phyloP scores from a whole-genome alignment of 345 rosid species.

The Moricandia arvensis region DNA sequence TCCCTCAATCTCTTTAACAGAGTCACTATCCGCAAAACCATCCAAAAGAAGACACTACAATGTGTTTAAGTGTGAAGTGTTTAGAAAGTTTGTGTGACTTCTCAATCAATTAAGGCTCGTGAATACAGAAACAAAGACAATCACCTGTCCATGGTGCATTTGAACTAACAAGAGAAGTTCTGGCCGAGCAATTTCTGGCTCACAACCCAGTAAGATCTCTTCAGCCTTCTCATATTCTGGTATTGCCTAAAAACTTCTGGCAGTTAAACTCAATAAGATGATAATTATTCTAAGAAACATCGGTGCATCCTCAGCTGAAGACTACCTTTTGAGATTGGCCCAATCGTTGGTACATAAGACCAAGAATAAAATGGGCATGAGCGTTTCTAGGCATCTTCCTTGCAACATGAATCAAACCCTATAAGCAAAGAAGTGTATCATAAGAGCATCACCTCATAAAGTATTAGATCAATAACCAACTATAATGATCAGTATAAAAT shows the following conservation, averaged over 20 bases:
- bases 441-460: not conserved
- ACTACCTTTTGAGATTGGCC: conserved; percentile 89
- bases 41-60: conserved; percentile 79
- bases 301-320: conserved; percentile 26
- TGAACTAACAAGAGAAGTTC: conserved; percentile 91
- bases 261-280: conserved; percentile 18
- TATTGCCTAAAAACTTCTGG: conserved; percentile 59
- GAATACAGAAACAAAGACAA: conserved; percentile 24
- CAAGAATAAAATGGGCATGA: conserved; percentile 94
- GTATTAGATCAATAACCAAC: not conserved
- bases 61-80: conserved; percentile 15
- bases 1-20: conserved; percentile 74
- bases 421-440: conserved; percentile 17
- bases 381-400: conserved; percentile 97
- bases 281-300: not conserved
- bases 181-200: conserved; percentile 82
- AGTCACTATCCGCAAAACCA: conserved; percentile 53
- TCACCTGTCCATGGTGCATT: conserved; percentile 95
- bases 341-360: conserved; percentile 88
- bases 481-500: not conserved
- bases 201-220: conserved; percentile 76
- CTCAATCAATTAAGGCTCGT: not conserved
- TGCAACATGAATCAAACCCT: conserved; percentile 95
- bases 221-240: conserved; percentile 85
- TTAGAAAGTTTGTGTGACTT: not conserved